phyloP scores from a whole-genome alignment of 495 filamentous ascomycete genomes.

The Trichoderma parareesei region DNA sequence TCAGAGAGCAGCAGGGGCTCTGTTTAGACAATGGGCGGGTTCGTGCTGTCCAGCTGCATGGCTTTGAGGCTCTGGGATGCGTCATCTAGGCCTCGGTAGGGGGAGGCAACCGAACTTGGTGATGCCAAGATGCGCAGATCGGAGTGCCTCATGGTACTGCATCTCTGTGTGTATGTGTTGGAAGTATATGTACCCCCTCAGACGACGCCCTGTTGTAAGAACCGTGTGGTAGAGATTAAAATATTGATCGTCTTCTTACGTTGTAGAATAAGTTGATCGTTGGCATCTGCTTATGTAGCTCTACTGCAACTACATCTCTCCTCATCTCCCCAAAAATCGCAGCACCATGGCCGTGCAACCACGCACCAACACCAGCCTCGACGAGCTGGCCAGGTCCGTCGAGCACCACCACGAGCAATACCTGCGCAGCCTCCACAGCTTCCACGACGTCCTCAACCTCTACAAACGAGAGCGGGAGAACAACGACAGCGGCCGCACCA shows the following conservation, averaged over 20 bases:
- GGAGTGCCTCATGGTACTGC: not conserved
- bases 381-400: slow-evolving; percentile 29
- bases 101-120: not conserved
- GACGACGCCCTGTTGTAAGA: not conserved
- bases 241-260: too few relatives aligned
- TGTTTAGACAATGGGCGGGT: not conserved
- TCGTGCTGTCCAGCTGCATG: not conserved
- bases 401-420: slow-evolving; percentile 30
- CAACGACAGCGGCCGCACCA: not conserved
- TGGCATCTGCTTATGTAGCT: too few relatives aligned
- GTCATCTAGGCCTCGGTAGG: not conserved
- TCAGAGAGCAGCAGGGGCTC: not conserved
- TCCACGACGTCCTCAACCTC: slow-evolving; percentile 22
- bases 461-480: not conserved
- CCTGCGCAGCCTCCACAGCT: slow-evolving; percentile 23
- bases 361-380: slow-evolving; percentile 12
- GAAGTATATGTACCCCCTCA: too few relatives aligned
- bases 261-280: too few relatives aligned
- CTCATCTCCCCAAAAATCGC: not conserved
- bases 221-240: not conserved
- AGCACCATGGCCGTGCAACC: not conserved
- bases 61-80: not conserved
- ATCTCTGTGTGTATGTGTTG: not conserved
- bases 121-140: not conserved
- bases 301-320: too few relatives aligned